phyloP scores from a whole-genome alignment of 768 basidiomycete genomes.

The Multifurca ochricompacta region DNA sequence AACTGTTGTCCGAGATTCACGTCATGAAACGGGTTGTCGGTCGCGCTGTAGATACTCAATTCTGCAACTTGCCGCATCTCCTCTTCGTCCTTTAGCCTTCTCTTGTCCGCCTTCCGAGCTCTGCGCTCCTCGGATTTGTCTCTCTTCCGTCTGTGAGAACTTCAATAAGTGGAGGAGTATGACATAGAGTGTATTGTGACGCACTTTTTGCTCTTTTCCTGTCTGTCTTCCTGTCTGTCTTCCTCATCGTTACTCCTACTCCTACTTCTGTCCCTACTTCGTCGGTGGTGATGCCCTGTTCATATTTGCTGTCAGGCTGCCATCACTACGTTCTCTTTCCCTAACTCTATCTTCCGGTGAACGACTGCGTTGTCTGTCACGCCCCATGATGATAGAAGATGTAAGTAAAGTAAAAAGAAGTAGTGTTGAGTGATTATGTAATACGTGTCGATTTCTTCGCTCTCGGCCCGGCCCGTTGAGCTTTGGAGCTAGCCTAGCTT shows the following conservation, averaged over 20 bases:
- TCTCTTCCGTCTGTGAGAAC: constrained; percentile 55
- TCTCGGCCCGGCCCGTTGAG: not conserved
- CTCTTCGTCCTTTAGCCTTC: constrained; percentile 73
- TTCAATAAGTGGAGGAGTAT: not conserved
- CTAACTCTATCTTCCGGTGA: constrained; percentile 7
- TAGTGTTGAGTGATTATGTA: not conserved
- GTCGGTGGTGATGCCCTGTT: constrained; percentile 22
- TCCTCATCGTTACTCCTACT: constrained; percentile 27
- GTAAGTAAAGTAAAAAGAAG: not conserved
- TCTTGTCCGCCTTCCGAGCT: constrained; percentile 85
- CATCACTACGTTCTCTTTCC: not conserved
- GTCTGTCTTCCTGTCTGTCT: constrained; percentile 18
- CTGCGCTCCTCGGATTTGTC: constrained; percentile 83
- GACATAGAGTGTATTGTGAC: constrained; percentile 17
- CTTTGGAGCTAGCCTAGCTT: no score
- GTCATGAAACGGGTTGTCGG: constrained; percentile 98
- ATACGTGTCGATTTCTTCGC: no score
- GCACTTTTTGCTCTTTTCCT: constrained; percentile 40
- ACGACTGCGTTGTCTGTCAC: constrained; percentile 6
- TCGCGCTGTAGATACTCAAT: constrained; percentile 91
- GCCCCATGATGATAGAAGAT: constrained; percentile 9
- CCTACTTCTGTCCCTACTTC: constrained; percentile 26
- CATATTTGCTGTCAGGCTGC: constrained; percentile 21
- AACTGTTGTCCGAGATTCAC: constrained; percentile 95
- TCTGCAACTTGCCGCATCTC: constrained; percentile 90